These are phyloP conservation scores for Stachybotrys echinatus DNA, from an alignment of 2,329 filamentous ascomycete species.

Conservation along the genomic window DNA sequence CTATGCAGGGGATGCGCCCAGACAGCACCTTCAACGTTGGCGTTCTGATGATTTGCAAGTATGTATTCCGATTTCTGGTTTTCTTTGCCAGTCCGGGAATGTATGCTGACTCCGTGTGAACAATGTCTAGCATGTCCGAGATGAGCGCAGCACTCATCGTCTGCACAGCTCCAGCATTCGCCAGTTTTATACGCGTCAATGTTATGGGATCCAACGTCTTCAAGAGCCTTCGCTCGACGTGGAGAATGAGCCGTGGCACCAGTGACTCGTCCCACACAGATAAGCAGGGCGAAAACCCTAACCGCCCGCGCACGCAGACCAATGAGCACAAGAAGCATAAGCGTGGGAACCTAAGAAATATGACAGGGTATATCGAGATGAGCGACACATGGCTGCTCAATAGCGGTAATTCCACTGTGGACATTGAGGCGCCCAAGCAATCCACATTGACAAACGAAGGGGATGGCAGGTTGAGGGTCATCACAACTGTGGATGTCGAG, in stretches of 20 bases:
- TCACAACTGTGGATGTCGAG: background rate
- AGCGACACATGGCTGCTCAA: background rate
- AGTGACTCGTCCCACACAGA: background rate
- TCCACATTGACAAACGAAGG: background rate
- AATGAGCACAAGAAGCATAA: background rate
- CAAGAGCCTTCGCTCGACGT: background rate
- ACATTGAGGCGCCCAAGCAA: background rate
- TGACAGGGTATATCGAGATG: background rate
- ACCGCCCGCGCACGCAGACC: background rate
- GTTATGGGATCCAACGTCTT: background rate
- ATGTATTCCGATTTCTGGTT: background rate
- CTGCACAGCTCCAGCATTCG: background rate
- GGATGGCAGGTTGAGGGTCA: background rate
- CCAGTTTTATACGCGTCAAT: background rate
- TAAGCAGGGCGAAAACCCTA: background rate
- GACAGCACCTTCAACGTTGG: background rate
- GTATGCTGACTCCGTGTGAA: background rate
- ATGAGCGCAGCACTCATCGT: background rate
- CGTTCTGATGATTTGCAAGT: background rate
- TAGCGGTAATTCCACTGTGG: background rate
- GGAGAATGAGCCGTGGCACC: background rate
- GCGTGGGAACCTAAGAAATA: background rate
- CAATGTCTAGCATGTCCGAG: background rate
- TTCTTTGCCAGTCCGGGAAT: too few species aligned
- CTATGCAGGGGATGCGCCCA: background rate